Evolutionary conservation across 345 rosid species (phyloP), one percentile per base, ranked within the genome.

Genomic region (Mercurialis annua): DNA sequence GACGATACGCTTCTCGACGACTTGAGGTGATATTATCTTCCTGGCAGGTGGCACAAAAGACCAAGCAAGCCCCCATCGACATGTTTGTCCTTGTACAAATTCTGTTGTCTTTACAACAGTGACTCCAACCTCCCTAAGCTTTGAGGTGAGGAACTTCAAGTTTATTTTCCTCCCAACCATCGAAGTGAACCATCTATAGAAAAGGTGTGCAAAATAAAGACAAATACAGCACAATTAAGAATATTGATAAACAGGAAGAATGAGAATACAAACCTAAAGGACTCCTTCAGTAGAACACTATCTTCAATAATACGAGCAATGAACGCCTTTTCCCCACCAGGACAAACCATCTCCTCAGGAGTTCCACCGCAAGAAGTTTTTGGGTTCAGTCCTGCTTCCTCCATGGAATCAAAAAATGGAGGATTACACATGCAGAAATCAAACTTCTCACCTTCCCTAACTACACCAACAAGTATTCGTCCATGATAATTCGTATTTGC

Each of bases 341-440:
- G 78, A 59, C 93, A 91, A 71, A 91, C 93, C 97, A 91, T 94
- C 85, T 91, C 97, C 54, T 69, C 83, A 1, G 76, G 76, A 71
- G 99, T 91, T 64, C 99, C 98, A 31, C 98, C 99, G 59, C 96
- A 91, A 4, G 92, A 73, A 48, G 99, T 91, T 82, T 84, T 89
- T 8, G 99, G 99, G 68, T 94, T 94, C 47, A 89, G 83, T 36
- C 98, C 96, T 60, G 92, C 81, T 79, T 86, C 92, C 71, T 85
- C 92, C 73, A 86, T 80, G 61, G 80, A 79, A 73, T 86, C 88
- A 27, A 94, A 94, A 82, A 91, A 94, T 2, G 99, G 99, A 82
- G 99, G 99, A 77, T 94, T 91, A 65, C 86, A 89, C 95, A 91
- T 87, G 87, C 98, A 91, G 75, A 94, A 94, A 69, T 91, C 98